These are phyloP conservation scores for Suillus subluteus DNA, from an alignment of 768 basidiomycete genomes.

Conservation along the genomic window DNA sequence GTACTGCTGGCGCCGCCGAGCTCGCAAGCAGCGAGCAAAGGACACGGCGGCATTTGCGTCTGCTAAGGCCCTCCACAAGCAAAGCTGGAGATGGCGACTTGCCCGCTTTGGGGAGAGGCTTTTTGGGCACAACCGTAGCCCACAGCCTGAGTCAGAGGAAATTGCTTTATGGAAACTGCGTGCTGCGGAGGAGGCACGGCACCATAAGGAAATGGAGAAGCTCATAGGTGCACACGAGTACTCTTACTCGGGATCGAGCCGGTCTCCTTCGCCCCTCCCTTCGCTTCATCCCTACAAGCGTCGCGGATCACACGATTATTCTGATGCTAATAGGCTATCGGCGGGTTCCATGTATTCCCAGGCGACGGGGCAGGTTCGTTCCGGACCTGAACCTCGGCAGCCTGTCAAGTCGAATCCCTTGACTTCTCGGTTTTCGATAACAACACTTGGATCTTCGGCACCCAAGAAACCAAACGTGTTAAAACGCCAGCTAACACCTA, in stretches of 20 bases:
- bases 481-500: slow-evolving; percentile 31
- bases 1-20: slow-evolving; percentile 70
- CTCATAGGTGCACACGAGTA: slow-evolving; percentile 51
- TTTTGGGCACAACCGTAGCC: slow-evolving; percentile 50
- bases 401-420: slow-evolving; percentile 57
- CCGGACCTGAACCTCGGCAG: slow-evolving; percentile 72
- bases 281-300: slow-evolving; percentile 36
- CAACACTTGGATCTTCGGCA: slow-evolving; percentile 44
- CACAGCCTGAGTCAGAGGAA: slow-evolving; percentile 43
- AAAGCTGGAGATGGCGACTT: slow-evolving; percentile 60
- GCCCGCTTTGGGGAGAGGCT: slow-evolving; percentile 59
- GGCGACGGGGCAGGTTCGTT: slow-evolving; percentile 63
- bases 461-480: slow-evolving; percentile 34
- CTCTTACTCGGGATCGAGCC: slow-evolving; percentile 43
- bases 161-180: slow-evolving; percentile 54
- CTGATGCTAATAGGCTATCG: slow-evolving; percentile 40
- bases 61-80: slow-evolving; percentile 52
- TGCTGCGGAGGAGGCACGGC: slow-evolving; percentile 53
- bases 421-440: slow-evolving; percentile 52
- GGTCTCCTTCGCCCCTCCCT: slow-evolving; percentile 47
- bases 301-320: slow-evolving; percentile 24
- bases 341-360: slow-evolving; percentile 68
- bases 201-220: slow-evolving; percentile 54
- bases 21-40: slow-evolving; percentile 69
- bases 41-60: slow-evolving; percentile 67